These are phyloP conservation scores for Beauveria caledonica DNA, from an alignment of 2,329 filamentous ascomycete genomes.

Conservation along the genomic window DNA sequence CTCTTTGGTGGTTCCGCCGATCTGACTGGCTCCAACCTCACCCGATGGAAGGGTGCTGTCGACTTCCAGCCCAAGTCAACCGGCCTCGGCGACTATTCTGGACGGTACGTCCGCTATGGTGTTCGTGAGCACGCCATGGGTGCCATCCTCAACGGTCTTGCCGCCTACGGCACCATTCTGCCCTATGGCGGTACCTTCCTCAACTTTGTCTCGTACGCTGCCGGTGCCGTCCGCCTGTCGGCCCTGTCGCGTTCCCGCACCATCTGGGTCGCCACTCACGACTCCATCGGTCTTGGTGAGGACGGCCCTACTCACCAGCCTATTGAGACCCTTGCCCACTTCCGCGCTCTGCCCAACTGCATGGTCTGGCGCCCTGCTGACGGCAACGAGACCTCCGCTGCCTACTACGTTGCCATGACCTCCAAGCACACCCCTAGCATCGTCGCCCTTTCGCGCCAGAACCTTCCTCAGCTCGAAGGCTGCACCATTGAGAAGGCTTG, in stretches of 20 bases:
- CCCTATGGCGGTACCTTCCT: conserved; percentile 95
- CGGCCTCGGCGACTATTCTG: conserved; percentile 80
- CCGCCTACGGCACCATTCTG: conserved; percentile 90
- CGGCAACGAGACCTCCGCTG: conserved; percentile 95
- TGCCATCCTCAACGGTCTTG: conserved; percentile 88
- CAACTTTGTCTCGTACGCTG: conserved; percentile 98
- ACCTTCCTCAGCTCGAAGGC: conserved; percentile 93
- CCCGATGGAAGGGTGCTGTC: conserved; percentile 90
- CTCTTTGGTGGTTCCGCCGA: conserved; percentile 94
- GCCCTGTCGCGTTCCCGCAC: conserved; percentile 82
- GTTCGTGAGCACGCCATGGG: conserved; percentile 90
- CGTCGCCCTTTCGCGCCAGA: conserved; percentile 91
- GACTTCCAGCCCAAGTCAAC: conserved; percentile 92
- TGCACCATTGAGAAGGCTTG: conserved; percentile 80
- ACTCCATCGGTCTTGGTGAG: conserved; percentile 98
- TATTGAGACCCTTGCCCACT: conserved; percentile 95
- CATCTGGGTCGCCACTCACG: conserved; percentile 96
- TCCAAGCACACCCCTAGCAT: conserved; percentile 87
- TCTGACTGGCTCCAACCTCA: conserved; percentile 97
- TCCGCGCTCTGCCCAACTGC: conserved; percentile 97
- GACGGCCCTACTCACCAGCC: conserved; percentile 98
- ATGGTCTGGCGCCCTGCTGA: conserved; percentile 99
- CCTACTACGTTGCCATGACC: conserved; percentile 92
- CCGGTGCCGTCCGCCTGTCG: conserved; percentile 89
- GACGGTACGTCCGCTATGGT: conserved; percentile 89